Conservation (phyloP, 768 basidiomycete genomes). For the Boletus insuetus region DNA sequence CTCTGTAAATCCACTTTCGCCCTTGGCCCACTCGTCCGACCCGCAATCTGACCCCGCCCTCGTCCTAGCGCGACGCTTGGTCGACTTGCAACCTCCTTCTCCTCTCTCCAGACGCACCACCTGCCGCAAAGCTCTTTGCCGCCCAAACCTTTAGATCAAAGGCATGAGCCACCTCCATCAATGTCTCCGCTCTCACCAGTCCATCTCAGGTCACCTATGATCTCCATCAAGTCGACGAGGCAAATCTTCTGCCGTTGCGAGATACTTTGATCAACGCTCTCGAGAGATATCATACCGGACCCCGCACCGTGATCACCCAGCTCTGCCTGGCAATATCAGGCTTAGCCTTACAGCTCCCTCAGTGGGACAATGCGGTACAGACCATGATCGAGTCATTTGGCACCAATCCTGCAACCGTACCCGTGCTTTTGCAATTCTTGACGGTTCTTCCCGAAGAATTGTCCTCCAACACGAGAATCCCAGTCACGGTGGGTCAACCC, state of each 20-base stretch:
- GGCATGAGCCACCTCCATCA: constrained; percentile 45
- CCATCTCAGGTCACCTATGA: constrained; percentile 85
- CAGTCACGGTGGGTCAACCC: constrained; percentile 69
- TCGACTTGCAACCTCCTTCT: constrained; percentile 90
- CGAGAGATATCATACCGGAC: constrained; percentile 68
- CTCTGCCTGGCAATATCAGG: constrained; percentile 88
- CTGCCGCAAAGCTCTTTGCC: constrained; percentile 86
- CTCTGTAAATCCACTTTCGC: constrained; percentile 88
- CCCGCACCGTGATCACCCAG: constrained; percentile 82
- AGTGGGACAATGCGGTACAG: constrained; percentile 81
- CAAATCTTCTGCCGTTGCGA: constrained; percentile 73
- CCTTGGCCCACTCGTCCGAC: constrained; percentile 54
- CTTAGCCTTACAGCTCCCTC: constrained; percentile 82
- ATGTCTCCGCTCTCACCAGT: constrained; percentile 32
- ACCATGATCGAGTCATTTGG: constrained; percentile 85
- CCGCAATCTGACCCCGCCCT: constrained; percentile 64
- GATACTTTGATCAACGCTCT: constrained; percentile 85
- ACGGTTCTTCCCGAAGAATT: constrained; percentile 90
- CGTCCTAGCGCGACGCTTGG: constrained; percentile 94
- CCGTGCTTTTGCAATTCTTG: constrained; percentile 83
- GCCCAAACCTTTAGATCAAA: constrained; percentile 96
- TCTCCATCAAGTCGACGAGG: constrained; percentile 77
- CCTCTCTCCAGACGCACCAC: constrained; percentile 71
- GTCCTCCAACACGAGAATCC: constrained; percentile 79
- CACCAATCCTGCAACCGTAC: constrained; percentile 77